Conservation (phyloP, 192 early-diverging fungal genomes). For the Backusella westeae region DNA sequence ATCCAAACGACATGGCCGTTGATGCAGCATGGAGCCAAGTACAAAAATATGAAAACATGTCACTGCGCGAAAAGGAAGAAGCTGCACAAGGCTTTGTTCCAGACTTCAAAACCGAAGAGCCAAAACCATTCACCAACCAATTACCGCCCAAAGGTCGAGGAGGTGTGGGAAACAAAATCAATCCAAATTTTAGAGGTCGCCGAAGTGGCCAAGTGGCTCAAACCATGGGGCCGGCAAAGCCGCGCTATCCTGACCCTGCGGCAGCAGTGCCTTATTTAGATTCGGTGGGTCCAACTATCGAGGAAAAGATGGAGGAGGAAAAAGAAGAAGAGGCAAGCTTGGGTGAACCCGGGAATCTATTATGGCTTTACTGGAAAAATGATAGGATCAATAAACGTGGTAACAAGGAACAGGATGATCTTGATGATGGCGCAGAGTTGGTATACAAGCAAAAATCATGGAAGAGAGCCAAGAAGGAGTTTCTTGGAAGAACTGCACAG, state of each 20-base stretch:
- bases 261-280: slow-evolving; percentile 19
- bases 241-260: slow-evolving; percentile 9
- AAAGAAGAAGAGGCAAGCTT: slow-evolving; percentile 11
- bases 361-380: slow-evolving; percentile 26
- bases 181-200: slow-evolving; percentile 5
- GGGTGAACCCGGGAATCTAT: slow-evolving; percentile 1
- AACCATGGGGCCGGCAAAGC: background rate
- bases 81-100: slow-evolving; percentile 7
- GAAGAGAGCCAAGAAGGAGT: slow-evolving; percentile 23
- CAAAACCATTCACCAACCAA: background rate
- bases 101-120: background rate
- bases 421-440: slow-evolving; percentile 12
- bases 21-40: slow-evolving; percentile 22
- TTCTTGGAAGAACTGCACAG: slow-evolving; percentile 19
- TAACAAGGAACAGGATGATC: background rate
- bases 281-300: background rate
- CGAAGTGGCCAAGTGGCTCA: background rate
- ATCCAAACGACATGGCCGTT: background rate
- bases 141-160: background rate
- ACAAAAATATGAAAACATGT: slow-evolving; percentile 25
- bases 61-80: slow-evolving; percentile 23
- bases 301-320: slow-evolving; percentile 5
- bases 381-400: slow-evolving; percentile 10
- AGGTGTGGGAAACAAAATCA: background rate
- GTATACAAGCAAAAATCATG: slow-evolving; percentile 14